Base-by-base conservation (phyloP, 345 rosid species). In the Punica granatum region DNA sequence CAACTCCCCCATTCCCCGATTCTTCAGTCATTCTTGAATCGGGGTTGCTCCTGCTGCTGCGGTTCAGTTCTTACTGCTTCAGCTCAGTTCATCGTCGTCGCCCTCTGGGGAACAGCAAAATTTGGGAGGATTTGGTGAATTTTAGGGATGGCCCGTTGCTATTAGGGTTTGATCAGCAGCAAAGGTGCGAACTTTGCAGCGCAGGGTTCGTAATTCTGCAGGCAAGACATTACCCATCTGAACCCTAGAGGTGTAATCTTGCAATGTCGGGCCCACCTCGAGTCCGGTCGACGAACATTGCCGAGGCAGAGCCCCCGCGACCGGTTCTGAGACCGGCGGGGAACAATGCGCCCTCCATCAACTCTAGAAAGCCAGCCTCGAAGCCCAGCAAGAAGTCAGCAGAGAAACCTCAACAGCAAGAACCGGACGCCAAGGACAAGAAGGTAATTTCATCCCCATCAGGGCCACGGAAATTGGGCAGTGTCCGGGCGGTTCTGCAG, bases 211-310 rank as follows among this genome's bases (percentile, higher is more conserved):
- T 10, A 23, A 36, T 63, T n/a, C 66, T 36, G 66, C 46, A 12
- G 21, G 6, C 23, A 1, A 31, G 28, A 10, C 2, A 33, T 19
- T 15, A 1, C 13, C 41, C 25, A 7, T 61, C 34, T 13, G 42
- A 63, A 25, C 66, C 49, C 48, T 36, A 63, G 28, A 34, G 42
- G 28, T 39, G 1, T 35, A 11, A 0, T 44, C 42, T 34, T 51
- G 67, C 80, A 76, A 84, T 88, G 95, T 84, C 89, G 59, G 84
- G 79, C 51, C 83, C 86, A 9, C 83, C 85, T 37, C 74, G 91
- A 76, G 70, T 80, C 68, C 82, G 86, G 76, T 76, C 86, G 7
- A 51, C 43, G 63, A 75, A 84, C 74, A 70, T 79, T 67, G 73
- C 67, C 1, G 88, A 84, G 37, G 49, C 81, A 63, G 91, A 86